Evolutionary conservation across 768 basidiomycete genomes (phyloP).

Genomic region (Tricholoma saponaceum): DNA sequence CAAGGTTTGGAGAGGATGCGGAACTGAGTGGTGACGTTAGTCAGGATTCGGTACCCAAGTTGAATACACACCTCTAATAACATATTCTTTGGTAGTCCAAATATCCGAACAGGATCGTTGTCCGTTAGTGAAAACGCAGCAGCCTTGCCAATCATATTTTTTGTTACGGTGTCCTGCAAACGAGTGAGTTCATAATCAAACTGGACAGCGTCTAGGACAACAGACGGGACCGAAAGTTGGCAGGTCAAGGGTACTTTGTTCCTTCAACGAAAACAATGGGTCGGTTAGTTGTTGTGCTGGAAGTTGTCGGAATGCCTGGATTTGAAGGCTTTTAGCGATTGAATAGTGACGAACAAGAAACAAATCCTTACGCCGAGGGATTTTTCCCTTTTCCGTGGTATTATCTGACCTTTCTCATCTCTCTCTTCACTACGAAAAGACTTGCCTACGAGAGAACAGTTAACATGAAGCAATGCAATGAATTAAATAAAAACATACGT

Average conservation of each 20-base stretch:
- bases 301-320: conserved; percentile 42
- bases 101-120: conserved; percentile 52
- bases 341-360: not conserved
- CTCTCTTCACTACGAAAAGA: conserved; percentile 7
- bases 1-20: conserved; percentile 66
- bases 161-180: conserved; percentile 12
- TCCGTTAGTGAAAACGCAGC: conserved; percentile 40
- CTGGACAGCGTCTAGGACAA: not conserved
- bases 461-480: not conserved
- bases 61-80: conserved; percentile 58
- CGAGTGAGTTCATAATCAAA: conserved; percentile 14
- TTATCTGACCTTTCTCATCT: conserved; percentile 11
- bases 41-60: not conserved
- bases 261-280: conserved; percentile 35
- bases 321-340: not conserved
- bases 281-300: conserved; percentile 33
- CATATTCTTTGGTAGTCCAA: conserved; percentile 69
- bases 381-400: conserved; percentile 18
- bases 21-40: conserved; percentile 38
- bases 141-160: conserved; percentile 38
- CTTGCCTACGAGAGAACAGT: not conserved
- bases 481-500: not conserved
- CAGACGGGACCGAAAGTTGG: conserved; percentile 43
- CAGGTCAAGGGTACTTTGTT: conserved; percentile 29
- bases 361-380: conserved; percentile 24